Evolutionary conservation across 805 yeast genomes (phyloP).

Genomic region (Kuraishia molischiana): DNA sequence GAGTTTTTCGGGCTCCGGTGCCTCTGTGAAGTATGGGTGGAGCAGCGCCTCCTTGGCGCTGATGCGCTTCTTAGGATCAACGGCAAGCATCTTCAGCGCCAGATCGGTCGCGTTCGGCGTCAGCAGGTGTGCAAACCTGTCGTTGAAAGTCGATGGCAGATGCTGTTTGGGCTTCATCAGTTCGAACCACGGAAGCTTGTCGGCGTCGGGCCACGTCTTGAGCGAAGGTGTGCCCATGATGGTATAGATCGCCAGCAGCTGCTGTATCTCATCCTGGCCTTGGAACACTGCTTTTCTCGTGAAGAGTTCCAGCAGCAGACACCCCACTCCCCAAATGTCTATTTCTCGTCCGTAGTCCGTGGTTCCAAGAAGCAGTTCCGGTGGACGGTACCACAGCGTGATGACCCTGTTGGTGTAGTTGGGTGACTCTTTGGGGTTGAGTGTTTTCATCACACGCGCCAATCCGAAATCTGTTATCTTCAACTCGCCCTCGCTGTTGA

Average conservation of each 20-base stretch:
- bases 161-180: constrained; percentile 53
- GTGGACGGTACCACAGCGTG: constrained; percentile 96
- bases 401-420: constrained; percentile 94
- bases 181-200: constrained; percentile 86
- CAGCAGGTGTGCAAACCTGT: constrained; percentile 32
- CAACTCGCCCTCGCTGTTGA: constrained; percentile 51
- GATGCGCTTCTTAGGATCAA: constrained; percentile 63
- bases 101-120: constrained; percentile 49
- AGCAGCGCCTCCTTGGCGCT: constrained; percentile 61
- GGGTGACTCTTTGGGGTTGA: constrained; percentile 40
- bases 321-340: constrained; percentile 97
- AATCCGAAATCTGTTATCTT: constrained; percentile 79
- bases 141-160: constrained; percentile 28
- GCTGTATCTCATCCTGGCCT: constrained; percentile 84
- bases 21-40: constrained; percentile 62
- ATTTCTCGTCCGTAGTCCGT: constrained; percentile 86
- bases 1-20: constrained; percentile 57
- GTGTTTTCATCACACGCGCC: constrained; percentile 63
- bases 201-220: constrained; percentile 70
- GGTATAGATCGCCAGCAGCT: constrained; percentile 64
- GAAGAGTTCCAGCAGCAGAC: constrained; percentile 76
- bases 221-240: constrained; percentile 80
- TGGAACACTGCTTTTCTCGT: constrained; percentile 70
- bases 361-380: constrained; percentile 83
- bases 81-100: constrained; percentile 48